phyloP scores from a whole-genome alignment of 768 basidiomycete species.

The Krasilnikovozyma curviuscula region DNA sequence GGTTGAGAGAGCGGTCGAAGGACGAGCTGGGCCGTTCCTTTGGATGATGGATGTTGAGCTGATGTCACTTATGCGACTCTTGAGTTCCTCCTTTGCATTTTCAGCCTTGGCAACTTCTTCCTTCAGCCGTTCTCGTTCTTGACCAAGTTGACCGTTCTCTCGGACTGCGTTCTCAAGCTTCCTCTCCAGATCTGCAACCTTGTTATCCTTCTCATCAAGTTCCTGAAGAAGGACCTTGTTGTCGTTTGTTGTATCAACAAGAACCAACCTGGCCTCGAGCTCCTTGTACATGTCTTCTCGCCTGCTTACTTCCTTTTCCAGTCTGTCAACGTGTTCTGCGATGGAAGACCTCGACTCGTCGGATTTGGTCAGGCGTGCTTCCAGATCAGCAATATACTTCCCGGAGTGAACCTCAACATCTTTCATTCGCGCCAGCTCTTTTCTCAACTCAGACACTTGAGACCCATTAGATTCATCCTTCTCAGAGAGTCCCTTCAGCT shows the following conservation, averaged over 20 bases:
- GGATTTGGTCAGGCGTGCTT: slow-evolving; percentile 43
- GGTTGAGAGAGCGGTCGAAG: too few species aligned
- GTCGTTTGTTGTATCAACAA: slow-evolving; percentile 37
- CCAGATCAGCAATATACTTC: slow-evolving; percentile 71
- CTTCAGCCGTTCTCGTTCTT: slow-evolving; percentile 47
- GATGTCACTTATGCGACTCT: not conserved
- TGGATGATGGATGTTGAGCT: not conserved
- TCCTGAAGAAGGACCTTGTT: slow-evolving; percentile 53
- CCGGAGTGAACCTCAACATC: slow-evolving; percentile 52
- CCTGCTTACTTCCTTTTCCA: slow-evolving; percentile 59
- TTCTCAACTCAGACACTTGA: slow-evolving; percentile 61
- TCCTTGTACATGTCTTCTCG: slow-evolving; percentile 50
- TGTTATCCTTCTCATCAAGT: slow-evolving; percentile 61
- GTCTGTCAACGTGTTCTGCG: slow-evolving; percentile 47
- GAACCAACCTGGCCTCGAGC: slow-evolving; percentile 51
- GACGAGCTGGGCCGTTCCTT: too few species aligned
- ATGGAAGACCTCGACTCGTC: slow-evolving; percentile 35
- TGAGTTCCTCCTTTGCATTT: slow-evolving; percentile 39
- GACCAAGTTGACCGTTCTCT: slow-evolving; percentile 46
- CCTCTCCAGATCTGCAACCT: slow-evolving; percentile 53
- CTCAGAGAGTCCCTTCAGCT: slow-evolving; percentile 70
- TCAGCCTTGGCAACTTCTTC: slow-evolving; percentile 51
- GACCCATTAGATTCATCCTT: slow-evolving; percentile 53
- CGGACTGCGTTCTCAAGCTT: slow-evolving; percentile 62
- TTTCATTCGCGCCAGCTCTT: slow-evolving; percentile 58